Evolutionary conservation across 768 basidiomycete genomes (phyloP).

Genomic region (Tremella fuciformis): DNA sequence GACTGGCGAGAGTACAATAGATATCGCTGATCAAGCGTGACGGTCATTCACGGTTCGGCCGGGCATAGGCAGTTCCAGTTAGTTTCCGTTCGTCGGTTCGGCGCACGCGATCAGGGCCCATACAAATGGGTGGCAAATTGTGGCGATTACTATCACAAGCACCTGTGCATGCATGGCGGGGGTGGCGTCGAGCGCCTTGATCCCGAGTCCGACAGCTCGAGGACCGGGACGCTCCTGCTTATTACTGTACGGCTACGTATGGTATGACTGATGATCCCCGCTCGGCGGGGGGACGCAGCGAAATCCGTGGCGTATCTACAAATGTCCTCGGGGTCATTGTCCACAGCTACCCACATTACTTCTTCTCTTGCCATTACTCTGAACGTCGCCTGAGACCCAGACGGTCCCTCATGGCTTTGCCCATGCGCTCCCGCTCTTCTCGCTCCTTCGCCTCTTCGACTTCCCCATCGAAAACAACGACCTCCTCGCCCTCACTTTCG

Average conservation of each 20-base stretch:
- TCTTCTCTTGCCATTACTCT: constrained; percentile 8
- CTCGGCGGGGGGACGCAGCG: neutral
- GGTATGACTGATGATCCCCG: too few species aligned
- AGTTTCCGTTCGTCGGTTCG: too few species aligned
- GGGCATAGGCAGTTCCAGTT: too few species aligned
- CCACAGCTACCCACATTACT: constrained; percentile 6
- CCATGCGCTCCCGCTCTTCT: constrained; percentile 34
- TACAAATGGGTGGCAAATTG: too few species aligned
- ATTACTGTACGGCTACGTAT: constrained; percentile 2
- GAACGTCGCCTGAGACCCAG: constrained; percentile 19
- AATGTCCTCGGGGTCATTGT: neutral
- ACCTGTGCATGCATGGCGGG: too few species aligned
- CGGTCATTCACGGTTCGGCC: too few species aligned
- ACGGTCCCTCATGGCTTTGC: constrained; percentile 33
- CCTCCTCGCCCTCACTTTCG: constrained; percentile 26
- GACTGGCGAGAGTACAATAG: too few species aligned
- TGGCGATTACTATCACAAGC: too few species aligned
- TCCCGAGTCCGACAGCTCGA: too few species aligned
- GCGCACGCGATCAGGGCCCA: too few species aligned
- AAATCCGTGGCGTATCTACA: neutral
- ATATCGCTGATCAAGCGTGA: too few species aligned
- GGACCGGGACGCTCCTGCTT: neutral
- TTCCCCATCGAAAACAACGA: constrained; percentile 33
- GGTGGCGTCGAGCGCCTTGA: too few species aligned
- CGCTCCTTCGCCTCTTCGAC: constrained; percentile 19